Conservation (phyloP, 225 moss, liverwort and hornwort species). For the Anthoceros angustus region DNA sequence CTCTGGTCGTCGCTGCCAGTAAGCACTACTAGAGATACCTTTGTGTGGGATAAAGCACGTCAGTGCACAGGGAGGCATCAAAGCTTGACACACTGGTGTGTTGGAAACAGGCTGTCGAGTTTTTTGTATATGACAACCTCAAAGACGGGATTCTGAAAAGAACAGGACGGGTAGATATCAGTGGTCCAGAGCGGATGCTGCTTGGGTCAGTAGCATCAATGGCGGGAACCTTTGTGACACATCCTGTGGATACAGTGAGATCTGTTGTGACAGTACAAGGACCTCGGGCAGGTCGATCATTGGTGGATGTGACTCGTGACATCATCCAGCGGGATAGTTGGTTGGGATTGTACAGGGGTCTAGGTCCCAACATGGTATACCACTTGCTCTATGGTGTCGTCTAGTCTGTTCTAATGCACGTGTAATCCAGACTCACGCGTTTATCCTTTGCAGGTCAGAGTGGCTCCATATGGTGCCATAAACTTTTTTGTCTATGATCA, state of each 20-base stretch:
- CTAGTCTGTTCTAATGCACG: background rate
- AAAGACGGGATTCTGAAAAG: conserved; percentile 5
- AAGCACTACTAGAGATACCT: too few relatives aligned
- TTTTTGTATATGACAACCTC: conserved; percentile 11
- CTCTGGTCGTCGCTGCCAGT: background rate
- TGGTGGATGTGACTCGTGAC: conserved; percentile 6
- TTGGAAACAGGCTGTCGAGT: conserved; percentile 10
- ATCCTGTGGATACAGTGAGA: conserved; percentile 13
- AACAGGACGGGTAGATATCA: conserved; percentile 8
- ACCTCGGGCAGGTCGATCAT: background rate
- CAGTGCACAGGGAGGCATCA: background rate
- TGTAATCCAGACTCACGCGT: too few relatives aligned
- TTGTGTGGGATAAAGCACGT: background rate
- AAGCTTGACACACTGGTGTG: background rate
- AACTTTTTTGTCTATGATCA: conserved; percentile 14
- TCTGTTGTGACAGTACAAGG: conserved; percentile 3
- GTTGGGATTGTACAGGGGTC: conserved; percentile 8
- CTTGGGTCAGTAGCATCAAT: conserved; percentile 11
- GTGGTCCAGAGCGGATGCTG: conserved; percentile 9
- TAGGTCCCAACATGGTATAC: conserved; percentile 11
- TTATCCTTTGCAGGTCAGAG: conserved; percentile 6
- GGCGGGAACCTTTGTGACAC: conserved; percentile 8
- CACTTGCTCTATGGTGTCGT: background rate
- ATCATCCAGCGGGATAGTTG: conserved; percentile 6
- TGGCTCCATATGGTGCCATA: conserved; percentile 13